These are phyloP conservation scores for Pythium rhizo-oryzae DNA, from an alignment of 352 stramenopile genomes.

Conservation along the genomic window DNA sequence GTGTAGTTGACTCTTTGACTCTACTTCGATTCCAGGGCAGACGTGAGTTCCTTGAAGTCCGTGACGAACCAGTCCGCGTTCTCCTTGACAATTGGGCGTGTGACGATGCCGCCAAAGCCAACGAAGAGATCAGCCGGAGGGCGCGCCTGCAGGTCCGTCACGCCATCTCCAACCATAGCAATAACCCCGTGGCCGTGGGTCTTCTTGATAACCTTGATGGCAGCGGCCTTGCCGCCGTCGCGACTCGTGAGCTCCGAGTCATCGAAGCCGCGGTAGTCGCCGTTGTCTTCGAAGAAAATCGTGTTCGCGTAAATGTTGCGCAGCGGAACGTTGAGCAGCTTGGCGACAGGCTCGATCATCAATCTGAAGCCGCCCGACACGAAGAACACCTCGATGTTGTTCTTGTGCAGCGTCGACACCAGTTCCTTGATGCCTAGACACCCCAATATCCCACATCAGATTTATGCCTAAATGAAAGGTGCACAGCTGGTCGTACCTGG, in stretches of 20 bases:
- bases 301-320: conserved; percentile 98
- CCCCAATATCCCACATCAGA: conserved; percentile 11
- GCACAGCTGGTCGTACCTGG: conserved; percentile 38
- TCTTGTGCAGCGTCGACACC: conserved; percentile 87
- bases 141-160: conserved; percentile 97
- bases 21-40: conserved; percentile 42
- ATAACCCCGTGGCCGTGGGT: conserved; percentile 93
- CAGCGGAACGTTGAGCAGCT: conserved; percentile 80
- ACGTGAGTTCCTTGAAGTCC: conserved; percentile 93
- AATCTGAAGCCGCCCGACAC: conserved; percentile 98
- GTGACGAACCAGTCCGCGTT: conserved; percentile 98
- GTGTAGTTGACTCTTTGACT: too few species aligned
- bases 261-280: conserved; percentile 95
- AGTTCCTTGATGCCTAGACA: conserved; percentile 84
- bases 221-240: conserved; percentile 79
- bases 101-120: conserved; percentile 97
- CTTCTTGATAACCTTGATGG: conserved; percentile 91
- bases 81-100: conserved; percentile 91
- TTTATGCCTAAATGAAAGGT: too few species aligned
- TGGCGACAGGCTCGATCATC: conserved; percentile 98
- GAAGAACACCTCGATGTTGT: conserved; percentile 95
- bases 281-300: conserved; percentile 92
- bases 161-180: conserved; percentile 99
- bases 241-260: conserved; percentile 92
- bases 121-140: conserved; percentile 97